Evolutionary conservation across 2,329 filamentous ascomycete genomes (phyloP), one percentile per base, ranked within the genome.

Genomic region (Colletotrichum falcatum): DNA sequence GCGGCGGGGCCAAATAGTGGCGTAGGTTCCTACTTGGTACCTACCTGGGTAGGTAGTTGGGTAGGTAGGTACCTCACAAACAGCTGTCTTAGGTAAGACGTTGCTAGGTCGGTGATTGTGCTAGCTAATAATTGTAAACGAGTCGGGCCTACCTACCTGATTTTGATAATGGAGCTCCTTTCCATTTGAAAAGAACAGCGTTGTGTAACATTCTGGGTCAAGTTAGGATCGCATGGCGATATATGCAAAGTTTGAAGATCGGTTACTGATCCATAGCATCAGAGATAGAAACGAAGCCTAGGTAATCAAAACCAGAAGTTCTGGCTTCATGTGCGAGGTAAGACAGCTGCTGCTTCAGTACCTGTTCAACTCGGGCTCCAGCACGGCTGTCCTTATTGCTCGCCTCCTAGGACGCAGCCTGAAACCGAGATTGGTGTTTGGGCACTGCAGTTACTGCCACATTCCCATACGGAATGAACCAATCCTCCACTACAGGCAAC

Each of bases 1-100:
- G 23, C 54, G 63, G 63, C 63, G 63, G 63, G 63, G 55, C 62
- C 23, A 35, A 23, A n/a, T 30, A 58, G 11, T 64, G 49, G 37
- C 23, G 37, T 9, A 28, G 39, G 48, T 51, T 7, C 18, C 42
- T 44, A n/a, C 12, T 1, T 6, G 4, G 39, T 18, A 11, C 20
- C 18, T 42, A 42, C 48, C 26, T 54, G 6, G n/a, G n/a, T n/a
- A n/a, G n/a, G n/a, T n/a, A n/a, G n/a, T n/a, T n/a, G n/a, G n/a
- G n/a, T n/a, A n/a, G 4, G 39, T 18, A 11, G 18, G 20, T 42
- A 42, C 48, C 26, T 54, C 8, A 35, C 53, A 56, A 39, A 39
- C 33, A n/a, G n/a, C 53, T 5, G 33, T 11, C 33, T 56, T 56
- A 56, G 54, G 33, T 56, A 56, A 56, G 54, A 20, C 3, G 23